Percentiles rank a stretch among this genome's conserved stretches.
These are phyloP conservation scores for Paspalum vaginatum DNA, from an alignment of 176 grass and related monocot species.

Conservation along the genomic window DNA sequence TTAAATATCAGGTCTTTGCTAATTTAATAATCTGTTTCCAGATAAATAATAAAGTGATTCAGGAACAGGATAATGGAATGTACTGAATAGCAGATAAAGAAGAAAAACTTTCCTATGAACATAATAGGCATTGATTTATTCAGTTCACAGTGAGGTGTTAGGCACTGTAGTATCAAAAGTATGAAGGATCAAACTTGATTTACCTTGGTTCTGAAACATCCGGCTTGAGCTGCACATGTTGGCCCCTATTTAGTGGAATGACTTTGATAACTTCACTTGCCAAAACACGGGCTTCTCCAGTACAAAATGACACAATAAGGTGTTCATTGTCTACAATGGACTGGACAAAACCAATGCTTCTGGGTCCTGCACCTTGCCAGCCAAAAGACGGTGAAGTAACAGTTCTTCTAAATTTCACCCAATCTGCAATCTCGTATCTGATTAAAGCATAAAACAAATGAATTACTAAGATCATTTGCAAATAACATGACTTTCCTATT, in stretches of 20 bases:
- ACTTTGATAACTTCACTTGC: constrained; percentile 92
- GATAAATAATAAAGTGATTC: constrained; percentile 15
- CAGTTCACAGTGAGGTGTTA: constrained; percentile 33
- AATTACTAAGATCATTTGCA: constrained; percentile 36
- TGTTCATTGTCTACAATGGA: constrained; percentile 67
- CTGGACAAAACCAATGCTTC: constrained; percentile 96
- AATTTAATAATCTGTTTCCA: constrained; percentile 17
- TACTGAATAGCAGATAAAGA: constrained; percentile 6
- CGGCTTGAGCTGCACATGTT: constrained; percentile 94
- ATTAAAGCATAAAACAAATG: constrained; percentile 46
- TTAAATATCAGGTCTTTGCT: constrained; percentile 1
- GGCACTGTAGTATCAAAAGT: neutral
- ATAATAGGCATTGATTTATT: constrained; percentile 28
- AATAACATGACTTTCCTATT: neutral
- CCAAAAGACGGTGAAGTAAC: constrained; percentile 72
- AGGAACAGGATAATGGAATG: neutral
- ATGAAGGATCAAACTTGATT: constrained; percentile 31
- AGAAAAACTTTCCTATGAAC: neutral
- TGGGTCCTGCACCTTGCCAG: constrained; percentile 91
- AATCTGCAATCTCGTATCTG: constrained; percentile 87
- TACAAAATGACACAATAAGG: constrained; percentile 94
- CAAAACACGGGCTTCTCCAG: constrained; percentile 90
- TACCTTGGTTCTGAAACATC: constrained; percentile 90
- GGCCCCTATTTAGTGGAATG: constrained; percentile 96
- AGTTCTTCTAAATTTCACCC: constrained; percentile 96